These are phyloP conservation scores for Pneumocystis canis DNA, from an alignment of 1,139 yeast genomes.

Conservation along the genomic window DNA sequence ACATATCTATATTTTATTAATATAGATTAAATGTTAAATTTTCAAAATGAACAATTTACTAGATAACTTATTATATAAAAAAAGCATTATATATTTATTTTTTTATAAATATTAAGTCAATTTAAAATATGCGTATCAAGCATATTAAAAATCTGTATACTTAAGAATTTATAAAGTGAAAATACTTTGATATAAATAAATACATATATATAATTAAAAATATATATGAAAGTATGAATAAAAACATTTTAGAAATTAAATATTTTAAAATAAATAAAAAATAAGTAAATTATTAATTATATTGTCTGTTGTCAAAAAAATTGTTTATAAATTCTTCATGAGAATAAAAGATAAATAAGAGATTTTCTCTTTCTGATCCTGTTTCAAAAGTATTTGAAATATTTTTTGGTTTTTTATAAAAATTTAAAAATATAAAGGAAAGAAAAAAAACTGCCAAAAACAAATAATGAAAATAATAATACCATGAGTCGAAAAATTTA, in stretches of 20 bases:
- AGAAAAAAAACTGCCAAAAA: neutral
- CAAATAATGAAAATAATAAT: neutral
- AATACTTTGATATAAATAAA: too few relatives aligned
- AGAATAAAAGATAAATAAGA: neutral
- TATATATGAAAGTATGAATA: too few relatives aligned
- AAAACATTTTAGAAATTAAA: too few relatives aligned
- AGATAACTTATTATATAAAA: neutral
- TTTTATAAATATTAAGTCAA: too few relatives aligned
- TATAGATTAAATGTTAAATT: neutral
- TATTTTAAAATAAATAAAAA: too few relatives aligned
- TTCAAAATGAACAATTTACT: neutral
- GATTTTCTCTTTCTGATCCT: neutral
- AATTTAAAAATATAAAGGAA: neutral
- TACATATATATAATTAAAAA: too few relatives aligned
- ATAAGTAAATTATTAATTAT: neutral
- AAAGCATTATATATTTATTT: too few relatives aligned
- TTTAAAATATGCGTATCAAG: too few relatives aligned
- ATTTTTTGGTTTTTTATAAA: neutral
- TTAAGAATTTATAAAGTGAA: too few relatives aligned
- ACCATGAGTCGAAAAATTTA: neutral
- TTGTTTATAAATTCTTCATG: neutral
- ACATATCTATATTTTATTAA: neutral
- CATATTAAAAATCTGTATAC: too few relatives aligned
- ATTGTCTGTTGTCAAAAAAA: neutral
- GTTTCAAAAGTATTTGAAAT: neutral